Evolutionary conservation across 2,329 filamentous ascomycete genomes (phyloP).

Genomic region (Colletotrichum caudatum): DNA sequence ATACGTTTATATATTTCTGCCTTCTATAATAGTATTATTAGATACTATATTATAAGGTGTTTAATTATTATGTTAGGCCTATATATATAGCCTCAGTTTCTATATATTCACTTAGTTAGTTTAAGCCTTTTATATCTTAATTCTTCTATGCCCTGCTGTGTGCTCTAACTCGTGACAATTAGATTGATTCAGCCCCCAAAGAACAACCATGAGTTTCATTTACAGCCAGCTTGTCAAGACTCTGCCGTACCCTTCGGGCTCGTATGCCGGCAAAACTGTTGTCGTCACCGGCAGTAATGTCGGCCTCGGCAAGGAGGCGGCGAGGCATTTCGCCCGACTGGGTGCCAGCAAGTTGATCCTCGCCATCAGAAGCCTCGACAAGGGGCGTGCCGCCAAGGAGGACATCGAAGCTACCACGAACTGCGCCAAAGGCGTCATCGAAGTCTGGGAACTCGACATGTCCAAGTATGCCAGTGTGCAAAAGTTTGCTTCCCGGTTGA

Average conservation of each 20-base stretch:
- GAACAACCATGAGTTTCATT: constrained; percentile 22
- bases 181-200: background rate
- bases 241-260: constrained; percentile 44
- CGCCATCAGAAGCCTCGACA: constrained; percentile 42
- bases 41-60: too few relatives aligned
- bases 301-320: constrained; percentile 52
- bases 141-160: too few relatives aligned
- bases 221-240: constrained; percentile 34
- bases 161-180: too few relatives aligned
- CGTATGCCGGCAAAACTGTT: constrained; percentile 48
- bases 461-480: constrained; percentile 59
- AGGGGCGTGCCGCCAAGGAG: constrained; percentile 49
- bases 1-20: too few relatives aligned
- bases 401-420: constrained; percentile 50
- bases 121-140: too few relatives aligned
- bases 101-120: too few relatives aligned
- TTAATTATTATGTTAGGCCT: too few relatives aligned
- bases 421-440: constrained; percentile 47
- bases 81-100: too few relatives aligned
- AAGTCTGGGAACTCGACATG: constrained; percentile 66
- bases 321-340: constrained; percentile 46
- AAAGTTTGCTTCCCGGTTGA: constrained; percentile 55
- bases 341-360: constrained; percentile 41
- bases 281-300: constrained; percentile 52
- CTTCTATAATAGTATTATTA: too few relatives aligned